A percentile compares a stretch with the other conserved stretches of the same genome.
Conservation (phyloP, 768 basidiomycete genomes). For the Pisolithus marmoratus region DNA sequence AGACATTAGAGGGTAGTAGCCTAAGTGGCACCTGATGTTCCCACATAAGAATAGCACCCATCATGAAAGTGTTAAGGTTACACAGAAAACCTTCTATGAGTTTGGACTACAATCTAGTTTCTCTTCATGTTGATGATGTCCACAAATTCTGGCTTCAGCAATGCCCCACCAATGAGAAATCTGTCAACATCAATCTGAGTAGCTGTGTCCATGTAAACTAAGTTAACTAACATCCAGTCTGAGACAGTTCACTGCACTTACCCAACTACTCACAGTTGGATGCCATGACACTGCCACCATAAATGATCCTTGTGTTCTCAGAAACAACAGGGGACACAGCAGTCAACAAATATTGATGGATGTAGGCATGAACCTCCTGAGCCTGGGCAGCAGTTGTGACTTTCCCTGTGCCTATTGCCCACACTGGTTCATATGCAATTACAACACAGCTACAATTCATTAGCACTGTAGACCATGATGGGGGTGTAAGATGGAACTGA, state of each 20-base stretch:
- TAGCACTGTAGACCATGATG: too few species aligned
- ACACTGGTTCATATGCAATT: too few species aligned
- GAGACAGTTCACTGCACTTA: constrained; percentile 32
- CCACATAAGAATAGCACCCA: too few species aligned
- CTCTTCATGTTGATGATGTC: constrained; percentile 77
- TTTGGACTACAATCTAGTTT: constrained; percentile 8
- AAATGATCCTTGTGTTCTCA: constrained; percentile 77
- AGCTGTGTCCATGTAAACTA: constrained; percentile 36
- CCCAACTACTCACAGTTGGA: constrained; percentile 83
- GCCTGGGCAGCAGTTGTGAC: constrained; percentile 91
- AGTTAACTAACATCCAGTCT: not conserved
- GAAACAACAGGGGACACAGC: constrained; percentile 68
- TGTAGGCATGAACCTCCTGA: constrained; percentile 83
- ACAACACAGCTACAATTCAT: too few species aligned
- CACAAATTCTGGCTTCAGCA: constrained; percentile 95
- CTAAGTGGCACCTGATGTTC: too few species aligned
- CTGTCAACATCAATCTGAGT: constrained; percentile 84
- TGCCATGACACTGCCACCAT: constrained; percentile 93
- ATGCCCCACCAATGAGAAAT: constrained; percentile 97
- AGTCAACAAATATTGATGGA: constrained; percentile 66
- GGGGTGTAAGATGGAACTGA: too few species aligned
- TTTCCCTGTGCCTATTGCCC: constrained; percentile 98
- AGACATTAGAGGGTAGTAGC: too few species aligned
- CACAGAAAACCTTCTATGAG: too few species aligned
- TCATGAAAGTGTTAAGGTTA: too few species aligned